These are phyloP conservation scores for Tuber aestivum DNA, from an alignment of 495 filamentous ascomycete species.

Conservation along the genomic window DNA sequence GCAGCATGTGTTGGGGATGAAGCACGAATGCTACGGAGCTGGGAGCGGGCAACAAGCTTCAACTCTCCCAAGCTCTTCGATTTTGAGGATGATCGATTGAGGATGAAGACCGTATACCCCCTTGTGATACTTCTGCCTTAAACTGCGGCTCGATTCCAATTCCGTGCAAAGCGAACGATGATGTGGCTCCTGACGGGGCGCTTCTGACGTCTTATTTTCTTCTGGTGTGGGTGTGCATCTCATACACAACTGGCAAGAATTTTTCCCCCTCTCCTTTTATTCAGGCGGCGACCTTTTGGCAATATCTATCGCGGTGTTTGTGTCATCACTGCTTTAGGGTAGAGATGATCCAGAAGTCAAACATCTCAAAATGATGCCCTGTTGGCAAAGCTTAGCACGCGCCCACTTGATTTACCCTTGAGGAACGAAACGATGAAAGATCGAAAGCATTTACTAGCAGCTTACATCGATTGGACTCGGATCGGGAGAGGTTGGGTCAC, in stretches of 20 bases:
- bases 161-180: constrained; percentile 34
- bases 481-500: constrained; percentile 43
- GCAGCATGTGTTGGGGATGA: constrained; percentile 41
- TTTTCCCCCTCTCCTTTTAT: constrained; percentile 12
- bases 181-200: constrained; percentile 19
- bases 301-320: constrained; percentile 16
- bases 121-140: constrained; percentile 35
- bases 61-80: constrained; percentile 17
- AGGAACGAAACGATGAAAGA: constrained; percentile 42
- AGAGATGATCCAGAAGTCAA: constrained; percentile 28
- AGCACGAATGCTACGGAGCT: constrained; percentile 45
- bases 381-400: constrained; percentile 30
- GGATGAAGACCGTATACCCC: constrained; percentile 25
- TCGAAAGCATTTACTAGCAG: constrained; percentile 37
- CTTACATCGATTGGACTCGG: constrained; percentile 41
- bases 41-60: constrained; percentile 37
- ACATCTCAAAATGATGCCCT: constrained; percentile 34
- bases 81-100: constrained; percentile 27
- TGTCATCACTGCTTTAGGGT: constrained; percentile 27
- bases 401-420: constrained; percentile 38
- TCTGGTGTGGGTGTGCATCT: constrained; percentile 31
- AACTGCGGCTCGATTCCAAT: constrained; percentile 30
- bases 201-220: constrained; percentile 20
- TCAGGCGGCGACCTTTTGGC: constrained; percentile 27
- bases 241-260: constrained; percentile 16